Evolutionary conservation across 2,329 filamentous ascomycete genomes (phyloP).

Genomic region (Penicillium sp.): DNA sequence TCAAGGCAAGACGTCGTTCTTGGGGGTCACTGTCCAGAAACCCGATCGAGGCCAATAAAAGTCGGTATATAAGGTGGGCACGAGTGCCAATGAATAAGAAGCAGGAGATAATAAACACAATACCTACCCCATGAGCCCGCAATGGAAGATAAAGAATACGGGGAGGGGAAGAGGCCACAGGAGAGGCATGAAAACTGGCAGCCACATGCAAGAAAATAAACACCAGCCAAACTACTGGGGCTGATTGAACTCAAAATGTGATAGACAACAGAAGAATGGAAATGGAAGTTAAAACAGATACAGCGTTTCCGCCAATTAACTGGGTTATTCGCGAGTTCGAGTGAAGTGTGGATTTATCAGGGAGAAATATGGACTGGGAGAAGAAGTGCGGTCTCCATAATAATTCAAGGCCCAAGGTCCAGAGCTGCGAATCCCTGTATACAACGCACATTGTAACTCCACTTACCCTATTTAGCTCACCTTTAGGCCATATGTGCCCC

Average conservation of each 20-base stretch:
- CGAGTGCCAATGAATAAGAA: background rate
- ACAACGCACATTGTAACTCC: background rate
- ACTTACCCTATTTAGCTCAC: background rate
- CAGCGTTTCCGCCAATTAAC: background rate
- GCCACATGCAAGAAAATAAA: background rate
- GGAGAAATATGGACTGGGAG: background rate
- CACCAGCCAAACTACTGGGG: background rate
- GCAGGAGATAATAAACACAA: background rate
- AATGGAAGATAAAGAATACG: background rate
- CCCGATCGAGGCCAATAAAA: background rate
- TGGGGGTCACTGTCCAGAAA: background rate
- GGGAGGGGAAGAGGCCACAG: background rate
- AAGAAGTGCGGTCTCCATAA: background rate
- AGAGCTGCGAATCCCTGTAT: background rate
- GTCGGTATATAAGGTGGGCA: background rate
- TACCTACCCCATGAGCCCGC: background rate
- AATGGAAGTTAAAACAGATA: background rate
- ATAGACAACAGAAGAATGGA: background rate
- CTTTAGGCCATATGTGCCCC: background rate
- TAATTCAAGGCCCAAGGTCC: background rate
- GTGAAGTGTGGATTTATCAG: background rate
- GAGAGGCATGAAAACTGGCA: background rate
- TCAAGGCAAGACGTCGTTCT: background rate
- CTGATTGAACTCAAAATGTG: conserved; percentile 3
- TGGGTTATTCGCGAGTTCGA: background rate